Evolutionary conservation across 495 filamentous ascomycete genomes (phyloP).

Genomic region (Penicillium roqueforti): DNA sequence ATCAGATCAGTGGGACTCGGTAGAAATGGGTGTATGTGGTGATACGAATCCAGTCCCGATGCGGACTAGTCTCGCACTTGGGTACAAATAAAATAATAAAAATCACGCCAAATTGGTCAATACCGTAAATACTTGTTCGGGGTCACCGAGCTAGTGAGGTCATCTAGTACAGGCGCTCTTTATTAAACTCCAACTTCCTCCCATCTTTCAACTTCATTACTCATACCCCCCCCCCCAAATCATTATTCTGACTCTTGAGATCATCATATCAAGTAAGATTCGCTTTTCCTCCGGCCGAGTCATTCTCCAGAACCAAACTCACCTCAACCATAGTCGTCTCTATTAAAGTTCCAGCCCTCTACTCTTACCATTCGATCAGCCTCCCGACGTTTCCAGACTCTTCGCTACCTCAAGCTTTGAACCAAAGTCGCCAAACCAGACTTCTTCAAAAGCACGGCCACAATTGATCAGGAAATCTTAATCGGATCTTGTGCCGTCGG

Average conservation of each 20-base stretch:
- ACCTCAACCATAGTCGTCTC: slow-evolving; percentile 3
- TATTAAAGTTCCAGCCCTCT: slow-evolving; percentile 20
- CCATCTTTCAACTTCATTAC: slow-evolving; percentile 15
- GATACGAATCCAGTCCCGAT: slow-evolving; percentile 1
- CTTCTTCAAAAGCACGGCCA: slow-evolving; percentile 11
- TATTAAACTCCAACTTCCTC: slow-evolving; percentile 18
- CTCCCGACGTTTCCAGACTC: slow-evolving; percentile 39
- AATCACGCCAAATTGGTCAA: not conserved
- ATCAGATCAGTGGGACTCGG: slow-evolving; percentile 7
- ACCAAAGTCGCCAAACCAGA: slow-evolving; percentile 8
- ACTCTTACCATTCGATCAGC: slow-evolving; percentile 15
- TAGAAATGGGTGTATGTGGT: not conserved
- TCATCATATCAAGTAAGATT: slow-evolving; percentile 15
- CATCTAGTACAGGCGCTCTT: slow-evolving; percentile 5
- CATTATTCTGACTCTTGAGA: slow-evolving; percentile 10
- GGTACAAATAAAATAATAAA: not conserved
- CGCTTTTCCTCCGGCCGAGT: slow-evolving; percentile 18
- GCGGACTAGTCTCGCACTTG: not conserved
- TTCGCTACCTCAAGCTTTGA: slow-evolving; percentile 20
- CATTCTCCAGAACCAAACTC: slow-evolving; percentile 21
- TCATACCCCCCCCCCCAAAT: slow-evolving; percentile 20
- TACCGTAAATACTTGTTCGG: slow-evolving; percentile 5
- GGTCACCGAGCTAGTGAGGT: slow-evolving; percentile 2
- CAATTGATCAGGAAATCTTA: slow-evolving; percentile 20
- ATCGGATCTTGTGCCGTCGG: slow-evolving; percentile 30